Base-by-base conservation (phyloP, 2,329 filamentous ascomycete species). In the Diaporthe sp. region DNA sequence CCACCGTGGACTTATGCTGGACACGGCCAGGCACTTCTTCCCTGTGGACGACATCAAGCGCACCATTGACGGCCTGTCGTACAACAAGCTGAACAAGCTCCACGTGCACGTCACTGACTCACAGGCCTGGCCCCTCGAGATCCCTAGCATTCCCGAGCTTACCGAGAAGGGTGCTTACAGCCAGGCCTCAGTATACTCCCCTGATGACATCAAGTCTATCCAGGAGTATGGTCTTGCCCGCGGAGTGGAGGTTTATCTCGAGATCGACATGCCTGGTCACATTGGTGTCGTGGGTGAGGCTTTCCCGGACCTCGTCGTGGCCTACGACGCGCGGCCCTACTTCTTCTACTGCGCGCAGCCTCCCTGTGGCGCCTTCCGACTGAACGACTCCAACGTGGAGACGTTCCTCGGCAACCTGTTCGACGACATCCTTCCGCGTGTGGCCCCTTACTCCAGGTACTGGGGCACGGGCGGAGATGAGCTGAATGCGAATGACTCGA, bases 381-480 rank as follows among this genome's bases (percentile, higher is more conserved):
- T 98, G 74, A 96, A 97, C 84, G 92, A 91, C 72, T 85, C 91
- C 1, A 88, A 85, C 1, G 94, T 97, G 2, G 89, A 93, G 79
- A 84, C 88, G 1, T 97, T 98, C 83, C 83, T 98, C 15, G 90
- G 93, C 74, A 92, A 84, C 51, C 84, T 98, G 19, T 93, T 95
- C 79, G 88, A 88, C n/a, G 95, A 98, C 81, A 82, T 98, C 34
- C 86, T 97, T 72, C 95, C 95, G 19, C 89, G 94, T 39, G 83
- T 95, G 15, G 85, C 87, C 12, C 91, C 92, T 0, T 95, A 94
- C 83, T 88, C 93, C 3, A 86, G 91, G 9, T 91, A 96, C 85
- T 97, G 96, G 87, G 95, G 98, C 85, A 94, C 94, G 1, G 95
- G 95, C 60, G 95, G 95, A 73, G 95, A 98, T 80, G 95, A 98